Conservation (phyloP, 2,329 filamentous ascomycete genomes). For the Cladosporium phlei region DNA sequence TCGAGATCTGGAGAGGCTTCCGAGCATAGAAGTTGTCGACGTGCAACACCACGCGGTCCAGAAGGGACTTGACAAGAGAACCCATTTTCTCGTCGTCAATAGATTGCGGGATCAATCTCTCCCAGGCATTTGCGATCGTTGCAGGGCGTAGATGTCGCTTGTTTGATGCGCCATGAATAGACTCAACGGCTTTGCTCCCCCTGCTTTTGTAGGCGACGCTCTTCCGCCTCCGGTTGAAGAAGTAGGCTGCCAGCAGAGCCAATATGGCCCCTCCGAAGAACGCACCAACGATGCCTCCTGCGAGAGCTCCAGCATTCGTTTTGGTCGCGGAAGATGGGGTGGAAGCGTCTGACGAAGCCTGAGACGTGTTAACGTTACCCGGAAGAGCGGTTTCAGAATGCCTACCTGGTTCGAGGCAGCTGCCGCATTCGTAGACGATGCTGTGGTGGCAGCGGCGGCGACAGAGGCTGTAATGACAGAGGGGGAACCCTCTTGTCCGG, state of each 20-base stretch:
- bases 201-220: neutral
- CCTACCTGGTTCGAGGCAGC: neutral
- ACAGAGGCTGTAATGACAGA: too few species aligned
- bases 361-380: neutral
- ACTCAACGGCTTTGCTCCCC: neutral
- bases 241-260: neutral
- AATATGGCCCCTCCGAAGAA: neutral
- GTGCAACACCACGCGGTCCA: constrained; percentile 33
- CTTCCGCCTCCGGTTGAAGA: neutral
- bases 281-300: neutral
- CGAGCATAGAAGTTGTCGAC: constrained; percentile 35
- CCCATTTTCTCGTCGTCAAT: constrained; percentile 30
- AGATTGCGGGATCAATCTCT: constrained; percentile 23
- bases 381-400: neutral
- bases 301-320: neutral
- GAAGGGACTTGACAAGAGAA: constrained; percentile 26
- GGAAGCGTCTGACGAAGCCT: neutral
- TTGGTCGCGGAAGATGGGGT: neutral
- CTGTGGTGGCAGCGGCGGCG: too few species aligned
- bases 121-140: neutral
- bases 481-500: too few species aligned
- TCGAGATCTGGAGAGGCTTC: neutral
- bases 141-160: neutral
- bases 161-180: neutral
- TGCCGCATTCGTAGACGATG: neutral